phyloP scores from a whole-genome alignment of 139 green algal genomes.

The Chlorella vulgaris region DNA sequence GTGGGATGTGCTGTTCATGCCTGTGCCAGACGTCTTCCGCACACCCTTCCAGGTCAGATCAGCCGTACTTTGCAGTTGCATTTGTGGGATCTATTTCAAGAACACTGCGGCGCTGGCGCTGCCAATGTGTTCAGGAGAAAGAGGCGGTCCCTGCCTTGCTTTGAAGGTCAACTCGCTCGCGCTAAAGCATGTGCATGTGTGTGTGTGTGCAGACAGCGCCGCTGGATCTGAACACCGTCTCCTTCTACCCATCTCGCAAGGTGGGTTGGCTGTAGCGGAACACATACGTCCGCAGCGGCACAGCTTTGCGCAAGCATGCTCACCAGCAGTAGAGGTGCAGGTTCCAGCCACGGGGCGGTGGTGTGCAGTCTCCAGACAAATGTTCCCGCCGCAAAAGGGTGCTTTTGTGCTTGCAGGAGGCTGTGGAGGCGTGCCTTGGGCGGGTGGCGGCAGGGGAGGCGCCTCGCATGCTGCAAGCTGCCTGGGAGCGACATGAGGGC shows the following conservation, averaged over 20 bases:
- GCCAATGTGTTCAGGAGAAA: no score
- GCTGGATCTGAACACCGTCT: conserved; percentile 77
- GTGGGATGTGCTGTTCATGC: conserved; percentile 72
- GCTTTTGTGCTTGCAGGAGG: not conserved
- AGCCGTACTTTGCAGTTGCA: not conserved
- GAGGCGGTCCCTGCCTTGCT: no score
- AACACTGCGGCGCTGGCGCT: no score
- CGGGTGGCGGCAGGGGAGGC: conserved; percentile 38
- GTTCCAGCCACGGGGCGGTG: no score
- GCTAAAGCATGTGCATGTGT: no score
- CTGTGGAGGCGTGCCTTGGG: conserved; percentile 64
- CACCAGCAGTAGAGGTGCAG: no score
- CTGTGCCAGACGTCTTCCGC: conserved; percentile 76
- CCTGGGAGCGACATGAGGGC: conserved; percentile 62
- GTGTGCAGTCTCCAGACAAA: not conserved
- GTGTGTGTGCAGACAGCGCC: conserved; percentile 60
- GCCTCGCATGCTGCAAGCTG: conserved; percentile 39
- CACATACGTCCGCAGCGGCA: no score
- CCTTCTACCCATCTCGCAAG: conserved; percentile 74
- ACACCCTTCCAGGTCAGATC: conserved; percentile 64
- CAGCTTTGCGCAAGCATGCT: no score
- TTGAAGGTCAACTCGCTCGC: no score
- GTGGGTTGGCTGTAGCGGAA: no score
- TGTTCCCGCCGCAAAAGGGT: not conserved
- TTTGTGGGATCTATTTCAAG: not conserved